phyloP scores from a whole-genome alignment of 345 rosid species.

The Euphorbia pulcherrima region DNA sequence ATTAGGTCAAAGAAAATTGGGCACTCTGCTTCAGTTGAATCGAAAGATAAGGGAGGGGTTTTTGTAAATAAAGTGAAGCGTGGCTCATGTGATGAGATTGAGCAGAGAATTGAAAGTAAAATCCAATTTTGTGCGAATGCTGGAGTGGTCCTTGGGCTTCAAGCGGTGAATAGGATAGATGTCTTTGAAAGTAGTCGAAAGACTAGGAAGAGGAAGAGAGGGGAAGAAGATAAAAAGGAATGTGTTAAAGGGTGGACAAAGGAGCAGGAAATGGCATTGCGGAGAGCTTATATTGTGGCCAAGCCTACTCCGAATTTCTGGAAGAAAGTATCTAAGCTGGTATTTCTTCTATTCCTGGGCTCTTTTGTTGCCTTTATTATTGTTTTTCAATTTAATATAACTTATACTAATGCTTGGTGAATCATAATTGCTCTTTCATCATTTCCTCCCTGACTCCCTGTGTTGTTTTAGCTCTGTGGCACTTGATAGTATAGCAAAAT shows the following conservation, averaged over 20 bases:
- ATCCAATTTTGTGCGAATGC: neutral
- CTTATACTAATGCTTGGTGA: neutral
- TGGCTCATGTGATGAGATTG: neutral
- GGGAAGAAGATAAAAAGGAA: neutral
- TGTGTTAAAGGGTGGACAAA: slow-evolving; percentile 52
- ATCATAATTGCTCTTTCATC: neutral
- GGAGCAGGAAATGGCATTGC: slow-evolving; percentile 67
- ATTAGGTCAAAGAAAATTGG: neutral
- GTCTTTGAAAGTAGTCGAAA: neutral
- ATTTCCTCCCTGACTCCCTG: neutral
- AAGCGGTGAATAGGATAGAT: slow-evolving; percentile 2
- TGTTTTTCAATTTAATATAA: slow-evolving; percentile 1
- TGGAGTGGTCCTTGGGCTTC: slow-evolving; percentile 2
- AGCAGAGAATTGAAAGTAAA: neutral
- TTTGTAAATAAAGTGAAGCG: neutral
- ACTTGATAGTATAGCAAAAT: too few relatives aligned
- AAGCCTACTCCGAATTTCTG: slow-evolving; percentile 79
- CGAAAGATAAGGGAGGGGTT: neutral
- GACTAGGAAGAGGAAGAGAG: slow-evolving; percentile 19
- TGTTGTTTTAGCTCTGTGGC: neutral
- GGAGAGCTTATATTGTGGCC: slow-evolving; percentile 60
- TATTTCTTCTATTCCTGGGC: slow-evolving; percentile 12
- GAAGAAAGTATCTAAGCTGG: slow-evolving; percentile 78
- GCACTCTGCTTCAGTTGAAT: neutral
- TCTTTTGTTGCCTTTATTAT: neutral